A percentile compares a stretch with the other conserved stretches of the same genome.
phyloP scores from a whole-genome alignment of 257 asterid species.

The Fraxinus anomala region DNA sequence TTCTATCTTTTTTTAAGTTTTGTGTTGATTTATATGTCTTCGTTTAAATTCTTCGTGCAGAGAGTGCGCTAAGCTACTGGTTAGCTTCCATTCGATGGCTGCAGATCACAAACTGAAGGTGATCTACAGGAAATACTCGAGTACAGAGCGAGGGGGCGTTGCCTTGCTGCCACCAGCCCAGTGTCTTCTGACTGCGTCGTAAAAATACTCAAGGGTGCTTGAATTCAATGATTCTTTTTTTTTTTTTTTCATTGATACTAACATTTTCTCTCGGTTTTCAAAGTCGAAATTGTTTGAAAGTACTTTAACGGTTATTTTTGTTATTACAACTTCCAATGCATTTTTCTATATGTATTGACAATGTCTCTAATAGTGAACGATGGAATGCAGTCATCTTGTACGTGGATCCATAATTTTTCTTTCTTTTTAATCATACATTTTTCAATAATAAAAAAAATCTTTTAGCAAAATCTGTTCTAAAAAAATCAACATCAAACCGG shows the following conservation, averaged over 20 bases:
- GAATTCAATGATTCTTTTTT: neutral
- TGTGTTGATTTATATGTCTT: neutral
- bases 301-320: neutral
- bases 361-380: no score
- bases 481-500: no score
- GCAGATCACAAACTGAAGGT: slow-evolving; percentile 55
- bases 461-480: no score
- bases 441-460: no score
- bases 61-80: slow-evolving; percentile 68
- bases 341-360: neutral
- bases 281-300: neutral
- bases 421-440: no score
- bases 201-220: neutral
- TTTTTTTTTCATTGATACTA: neutral
- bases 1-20: no score
- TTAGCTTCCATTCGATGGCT: slow-evolving; percentile 47
- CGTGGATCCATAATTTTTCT: no score
- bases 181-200: slow-evolving; percentile 37
- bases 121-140: slow-evolving; percentile 57
- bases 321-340: neutral
- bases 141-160: slow-evolving; percentile 55
- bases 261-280: neutral
- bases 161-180: slow-evolving; percentile 63
- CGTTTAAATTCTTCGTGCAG: slow-evolving; percentile 24
- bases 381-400: no score